Evolutionary conservation across 2,329 filamentous ascomycete species (phyloP), one percentile per base, ranked within the genome.

Genomic region (Xylaria sp.): DNA sequence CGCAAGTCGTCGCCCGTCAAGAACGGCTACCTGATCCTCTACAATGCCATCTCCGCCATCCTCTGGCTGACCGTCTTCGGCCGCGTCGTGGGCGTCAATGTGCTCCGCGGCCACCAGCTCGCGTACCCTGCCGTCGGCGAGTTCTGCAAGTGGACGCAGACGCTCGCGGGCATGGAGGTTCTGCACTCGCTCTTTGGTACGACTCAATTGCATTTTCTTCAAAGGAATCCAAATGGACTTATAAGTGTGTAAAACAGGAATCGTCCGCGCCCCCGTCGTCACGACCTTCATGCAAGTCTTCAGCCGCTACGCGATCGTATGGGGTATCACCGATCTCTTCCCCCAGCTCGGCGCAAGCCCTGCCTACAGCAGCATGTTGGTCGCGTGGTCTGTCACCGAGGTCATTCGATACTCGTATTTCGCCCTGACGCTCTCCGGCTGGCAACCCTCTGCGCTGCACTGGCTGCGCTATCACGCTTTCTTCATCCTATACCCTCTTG

Each of bases 381-480:
- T 88, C 58, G 92, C 94, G 37, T 97, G 94, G 93, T 88, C 86
- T 65, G 75, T 91, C 60, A 97, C 94, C 62, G 94, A 99, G 78
- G 89, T 96, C 56, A 88, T 97, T 69, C 88, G 94, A 57, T 99
- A 99, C 81, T 83, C 85, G 52, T 99, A 90, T 81, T 97, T 97
- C 73, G 89, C 90, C 42, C 81, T 92, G 69, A 86, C 85, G 67
- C 82, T 94, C 46, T 62, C 37, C 64, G 80, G 83, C 34, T 72
- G 76, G 61, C 83, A 89, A 35, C 90, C 92, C 0, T 72, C 69
- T 0, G 78, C 81, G 61, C 81, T 96, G 71, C 85, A 85, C 44
- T 96, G 91, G 89, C 78, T 95, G 75, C 82, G 92, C 68, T 92
- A 97, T 76, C 96, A 95, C 74, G 92, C 90, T 6, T 99, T 99